A percentile compares a stretch with the other conserved stretches of the same genome.
Conservation (phyloP, 352 stramenopile species). For the Discostella stelligera region DNA sequence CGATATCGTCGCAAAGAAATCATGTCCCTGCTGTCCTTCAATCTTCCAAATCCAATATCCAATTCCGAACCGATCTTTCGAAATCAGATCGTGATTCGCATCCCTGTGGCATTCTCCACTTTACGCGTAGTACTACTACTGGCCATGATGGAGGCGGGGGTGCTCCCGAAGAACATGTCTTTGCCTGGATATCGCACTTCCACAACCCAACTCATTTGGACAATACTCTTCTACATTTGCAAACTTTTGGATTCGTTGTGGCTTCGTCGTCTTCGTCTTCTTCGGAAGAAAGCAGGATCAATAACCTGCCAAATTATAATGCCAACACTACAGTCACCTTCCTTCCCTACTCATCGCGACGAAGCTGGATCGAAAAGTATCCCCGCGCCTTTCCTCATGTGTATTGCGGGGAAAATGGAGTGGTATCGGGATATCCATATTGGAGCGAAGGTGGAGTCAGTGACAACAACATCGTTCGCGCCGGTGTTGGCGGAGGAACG, state of each 20-base stretch:
- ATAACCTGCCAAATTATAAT: too few relatives aligned
- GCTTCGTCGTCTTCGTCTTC: too few relatives aligned
- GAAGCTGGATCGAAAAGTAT: constrained; percentile 28
- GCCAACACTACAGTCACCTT: not conserved
- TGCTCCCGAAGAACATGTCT: constrained; percentile 26
- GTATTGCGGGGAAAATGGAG: constrained; percentile 18
- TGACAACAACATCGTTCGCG: not conserved
- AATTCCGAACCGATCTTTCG: constrained; percentile 9
- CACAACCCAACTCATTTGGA: constrained; percentile 1
- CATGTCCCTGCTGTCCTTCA: not conserved
- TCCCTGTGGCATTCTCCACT: constrained; percentile 28
- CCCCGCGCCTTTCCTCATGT: constrained; percentile 13
- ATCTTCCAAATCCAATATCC: constrained; percentile 10
- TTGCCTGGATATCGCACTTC: constrained; percentile 27
- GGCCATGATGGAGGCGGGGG: not conserved
- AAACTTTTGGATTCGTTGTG: constrained; percentile 8
- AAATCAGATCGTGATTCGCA: constrained; percentile 9
- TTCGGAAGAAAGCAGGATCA: too few relatives aligned
- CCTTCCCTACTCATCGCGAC: constrained; percentile 24
- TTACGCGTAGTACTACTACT: not conserved
- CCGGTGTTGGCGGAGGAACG: not conserved
- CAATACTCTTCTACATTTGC: constrained; percentile 10
- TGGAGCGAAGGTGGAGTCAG: constrained; percentile 3
- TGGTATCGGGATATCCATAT: constrained; percentile 14
- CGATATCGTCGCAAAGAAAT: too few relatives aligned